Percentiles rank a stretch among this genome's conserved stretches.
These are phyloP conservation scores for Verruconis gallopava DNA, from an alignment of 2,329 filamentous ascomycete genomes.

Conservation along the genomic window DNA sequence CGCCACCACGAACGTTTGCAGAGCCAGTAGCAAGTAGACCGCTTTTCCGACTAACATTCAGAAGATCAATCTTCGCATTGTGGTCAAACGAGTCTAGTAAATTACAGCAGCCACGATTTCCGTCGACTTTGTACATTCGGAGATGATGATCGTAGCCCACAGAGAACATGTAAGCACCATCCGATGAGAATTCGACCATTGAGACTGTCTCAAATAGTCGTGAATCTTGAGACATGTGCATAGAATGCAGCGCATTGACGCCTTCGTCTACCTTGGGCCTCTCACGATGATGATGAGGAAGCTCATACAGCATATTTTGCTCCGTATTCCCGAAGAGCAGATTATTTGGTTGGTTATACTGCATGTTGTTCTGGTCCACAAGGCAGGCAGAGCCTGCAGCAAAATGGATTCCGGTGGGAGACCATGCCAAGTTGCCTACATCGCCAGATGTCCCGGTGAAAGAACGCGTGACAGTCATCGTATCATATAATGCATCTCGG, in stretches of 20 bases:
- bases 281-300: constrained; percentile 39
- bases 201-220: constrained; percentile 45
- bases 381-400: constrained; percentile 45
- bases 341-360: constrained; percentile 47
- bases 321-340: constrained; percentile 38
- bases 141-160: constrained; percentile 43
- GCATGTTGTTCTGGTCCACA: constrained; percentile 41
- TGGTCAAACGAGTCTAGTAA: constrained; percentile 14
- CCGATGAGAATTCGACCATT: constrained; percentile 38
- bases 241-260: constrained; percentile 31
- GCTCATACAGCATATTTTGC: constrained; percentile 32
- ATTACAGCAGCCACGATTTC: constrained; percentile 13
- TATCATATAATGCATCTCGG: constrained; percentile 16
- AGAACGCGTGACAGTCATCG: constrained; percentile 30
- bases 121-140: constrained; percentile 26
- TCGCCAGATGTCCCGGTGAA: constrained; percentile 49
- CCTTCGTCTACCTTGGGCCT: constrained; percentile 27
- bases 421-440: constrained; percentile 44
- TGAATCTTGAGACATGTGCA: constrained; percentile 36
- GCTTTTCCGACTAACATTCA: constrained; percentile 29
- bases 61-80: constrained; percentile 31
- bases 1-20: constrained; percentile 18
- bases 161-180: constrained; percentile 35
- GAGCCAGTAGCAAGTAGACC: constrained; percentile 37
- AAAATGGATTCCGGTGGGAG: constrained; percentile 39